Evolutionary conservation across 2,329 filamentous ascomycete species (phyloP).

Genomic region (Drechslerella coelobrocha): DNA sequence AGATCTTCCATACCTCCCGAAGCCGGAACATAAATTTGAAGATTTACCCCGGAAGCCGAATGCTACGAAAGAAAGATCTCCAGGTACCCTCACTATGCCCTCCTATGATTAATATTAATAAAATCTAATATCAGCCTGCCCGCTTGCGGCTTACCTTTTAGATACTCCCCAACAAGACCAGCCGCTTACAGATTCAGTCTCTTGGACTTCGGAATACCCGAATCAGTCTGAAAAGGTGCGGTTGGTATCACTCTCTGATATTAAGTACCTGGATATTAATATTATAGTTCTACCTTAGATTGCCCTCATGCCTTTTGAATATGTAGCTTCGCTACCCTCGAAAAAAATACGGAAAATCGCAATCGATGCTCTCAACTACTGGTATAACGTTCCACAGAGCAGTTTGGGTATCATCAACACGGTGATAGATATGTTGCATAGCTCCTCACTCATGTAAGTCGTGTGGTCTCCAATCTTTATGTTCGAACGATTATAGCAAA

Average conservation of each 20-base stretch:
- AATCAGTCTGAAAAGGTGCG: neutral
- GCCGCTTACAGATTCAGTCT: neutral
- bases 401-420: constrained; percentile 4
- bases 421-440: constrained; percentile 15
- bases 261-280: neutral
- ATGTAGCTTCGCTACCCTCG: constrained; percentile 17
- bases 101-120: neutral
- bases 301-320: neutral
- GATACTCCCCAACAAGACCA: neutral
- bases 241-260: neutral
- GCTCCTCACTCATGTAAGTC: constrained; percentile 16
- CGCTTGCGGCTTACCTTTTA: neutral
- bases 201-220: neutral
- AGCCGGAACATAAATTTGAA: neutral
- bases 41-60: neutral
- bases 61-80: neutral
- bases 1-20: neutral
- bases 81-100: neutral
- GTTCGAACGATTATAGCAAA: neutral
- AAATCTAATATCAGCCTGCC: neutral
- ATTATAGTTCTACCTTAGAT: neutral
- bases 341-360: constrained; percentile 14
- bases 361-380: constrained; percentile 28
- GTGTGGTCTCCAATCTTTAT: neutral
- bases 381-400: constrained; percentile 15